Evolutionary conservation across 1,284 basidiomycete genomes (phyloP), one percentile per base, ranked within the genome.

Genomic region (Austropuccinia psidii): DNA sequence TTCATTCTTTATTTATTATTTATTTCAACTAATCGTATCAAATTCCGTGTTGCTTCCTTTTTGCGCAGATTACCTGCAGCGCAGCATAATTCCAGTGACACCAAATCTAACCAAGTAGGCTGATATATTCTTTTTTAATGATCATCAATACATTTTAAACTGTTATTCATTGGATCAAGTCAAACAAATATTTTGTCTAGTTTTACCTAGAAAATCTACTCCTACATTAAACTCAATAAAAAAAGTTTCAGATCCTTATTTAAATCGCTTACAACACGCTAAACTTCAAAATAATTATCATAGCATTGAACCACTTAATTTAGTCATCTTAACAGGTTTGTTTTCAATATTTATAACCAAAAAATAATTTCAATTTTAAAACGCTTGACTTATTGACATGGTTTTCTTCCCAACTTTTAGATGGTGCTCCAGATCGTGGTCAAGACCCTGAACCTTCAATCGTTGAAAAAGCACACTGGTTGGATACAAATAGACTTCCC

Each of bases 41-140:
- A n/a, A n/a, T n/a, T n/a, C n/a, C n/a, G n/a, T n/a, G n/a, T n/a
- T n/a, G n/a, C n/a, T n/a, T n/a, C n/a, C n/a, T n/a, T n/a, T n/a
- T n/a, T n/a, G n/a, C n/a, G n/a, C n/a, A n/a, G n/a, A n/a, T n/a
- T n/a, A n/a, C n/a, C n/a, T n/a, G n/a, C n/a, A n/a, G n/a, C n/a
- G n/a, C n/a, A n/a, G n/a, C n/a, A n/a, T n/a, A n/a, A n/a, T n/a
- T n/a, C n/a, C n/a, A n/a, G n/a, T n/a, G n/a, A n/a, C n/a, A n/a
- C n/a, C n/a, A n/a, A n/a, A n/a, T n/a, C n/a, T n/a, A n/a, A n/a
- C n/a, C n/a, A n/a, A n/a, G n/a, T n/a, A n/a, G n/a, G n/a, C n/a
- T n/a, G 76, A 75, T 35, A 43, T 75, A 19, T 69, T 76, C 60
- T 77, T 76, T 57, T 77, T 77, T 74, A 77, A 77, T 54, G 74